Conservation (phyloP, 768 basidiomycete species). For the Podaxis pistillaris region DNA sequence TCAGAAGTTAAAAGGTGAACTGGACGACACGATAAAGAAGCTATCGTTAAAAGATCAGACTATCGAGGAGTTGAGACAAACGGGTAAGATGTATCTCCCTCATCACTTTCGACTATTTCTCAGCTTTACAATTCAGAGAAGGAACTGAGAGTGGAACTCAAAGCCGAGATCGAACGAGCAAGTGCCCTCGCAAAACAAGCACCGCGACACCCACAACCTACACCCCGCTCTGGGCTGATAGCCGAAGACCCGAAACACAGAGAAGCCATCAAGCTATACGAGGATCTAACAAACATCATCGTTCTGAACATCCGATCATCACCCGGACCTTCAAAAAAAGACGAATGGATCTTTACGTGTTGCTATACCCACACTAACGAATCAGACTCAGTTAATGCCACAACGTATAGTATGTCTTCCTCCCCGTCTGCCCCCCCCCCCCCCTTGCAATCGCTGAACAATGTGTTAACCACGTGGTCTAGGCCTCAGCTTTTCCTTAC, state of each 20-base stretch:
- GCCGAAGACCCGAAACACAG: constrained; percentile 56
- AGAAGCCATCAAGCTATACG: constrained; percentile 72
- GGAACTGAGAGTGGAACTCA: constrained; percentile 52
- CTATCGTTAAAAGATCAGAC: constrained; percentile 44
- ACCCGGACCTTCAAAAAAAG: constrained; percentile 38
- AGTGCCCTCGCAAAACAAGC: constrained; percentile 42
- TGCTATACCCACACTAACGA: constrained; percentile 56
- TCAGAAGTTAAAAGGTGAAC: constrained; percentile 35
- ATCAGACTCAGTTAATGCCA: constrained; percentile 23
- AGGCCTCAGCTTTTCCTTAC: constrained; percentile 65
- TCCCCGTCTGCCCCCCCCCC: neutral
- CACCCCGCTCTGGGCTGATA: constrained; percentile 33
- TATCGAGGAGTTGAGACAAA: constrained; percentile 45
- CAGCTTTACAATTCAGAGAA: constrained; percentile 36
- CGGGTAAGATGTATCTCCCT: constrained; percentile 36
- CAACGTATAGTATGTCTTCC: constrained; percentile 36
- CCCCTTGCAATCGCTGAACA: neutral
- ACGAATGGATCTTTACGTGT: constrained; percentile 66
- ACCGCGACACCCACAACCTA: constrained; percentile 39
- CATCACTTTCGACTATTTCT: neutral
- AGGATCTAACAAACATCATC: constrained; percentile 81
- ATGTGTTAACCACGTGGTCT: constrained; percentile 12
- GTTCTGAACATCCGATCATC: constrained; percentile 57
- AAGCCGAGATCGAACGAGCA: constrained; percentile 60
- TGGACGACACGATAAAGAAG: constrained; percentile 41